phyloP scores from a whole-genome alignment of 2,329 filamentous ascomycete genomes.

The Cryoendolithus antarcticus region DNA sequence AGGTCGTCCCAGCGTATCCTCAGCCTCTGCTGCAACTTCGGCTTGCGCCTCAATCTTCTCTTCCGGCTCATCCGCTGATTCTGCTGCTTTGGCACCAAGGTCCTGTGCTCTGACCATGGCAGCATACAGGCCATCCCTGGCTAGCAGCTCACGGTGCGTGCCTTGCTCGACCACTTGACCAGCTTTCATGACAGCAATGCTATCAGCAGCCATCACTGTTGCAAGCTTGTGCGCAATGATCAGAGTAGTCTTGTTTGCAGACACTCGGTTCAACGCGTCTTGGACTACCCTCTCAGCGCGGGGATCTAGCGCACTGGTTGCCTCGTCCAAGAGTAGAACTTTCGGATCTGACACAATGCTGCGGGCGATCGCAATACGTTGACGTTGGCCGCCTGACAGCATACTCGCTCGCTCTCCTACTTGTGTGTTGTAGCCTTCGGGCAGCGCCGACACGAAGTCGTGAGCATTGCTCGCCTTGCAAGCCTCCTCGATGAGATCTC shows the following conservation, averaged over 20 bases:
- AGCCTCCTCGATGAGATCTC: constrained; percentile 22
- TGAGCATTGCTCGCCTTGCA: constrained; percentile 24
- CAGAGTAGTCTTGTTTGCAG: constrained; percentile 21
- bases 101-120: constrained; percentile 36
- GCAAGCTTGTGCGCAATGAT: constrained; percentile 34
- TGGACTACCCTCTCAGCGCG: constrained; percentile 23
- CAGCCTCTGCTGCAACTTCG: constrained; percentile 17
- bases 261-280: constrained; percentile 21
- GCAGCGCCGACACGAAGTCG: constrained; percentile 25
- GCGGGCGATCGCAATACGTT: constrained; percentile 25
- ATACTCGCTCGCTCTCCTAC: constrained; percentile 23
- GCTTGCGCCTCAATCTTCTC: constrained; percentile 16
- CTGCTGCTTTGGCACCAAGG: constrained; percentile 18
- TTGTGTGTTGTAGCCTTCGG: constrained; percentile 23
- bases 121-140: constrained; percentile 27
- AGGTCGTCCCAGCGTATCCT: constrained; percentile 16
- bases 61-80: constrained; percentile 14
- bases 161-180: constrained; percentile 34
- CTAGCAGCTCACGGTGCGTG: constrained; percentile 28
- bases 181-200: constrained; percentile 33
- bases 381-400: constrained; percentile 24
- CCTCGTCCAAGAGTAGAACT: constrained; percentile 26
- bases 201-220: constrained; percentile 32
- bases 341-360: constrained; percentile 24
- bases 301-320: constrained; percentile 26